phyloP scores from a whole-genome alignment of 2,329 filamentous ascomycete species.

The Pseudogymnoascus sp. region DNA sequence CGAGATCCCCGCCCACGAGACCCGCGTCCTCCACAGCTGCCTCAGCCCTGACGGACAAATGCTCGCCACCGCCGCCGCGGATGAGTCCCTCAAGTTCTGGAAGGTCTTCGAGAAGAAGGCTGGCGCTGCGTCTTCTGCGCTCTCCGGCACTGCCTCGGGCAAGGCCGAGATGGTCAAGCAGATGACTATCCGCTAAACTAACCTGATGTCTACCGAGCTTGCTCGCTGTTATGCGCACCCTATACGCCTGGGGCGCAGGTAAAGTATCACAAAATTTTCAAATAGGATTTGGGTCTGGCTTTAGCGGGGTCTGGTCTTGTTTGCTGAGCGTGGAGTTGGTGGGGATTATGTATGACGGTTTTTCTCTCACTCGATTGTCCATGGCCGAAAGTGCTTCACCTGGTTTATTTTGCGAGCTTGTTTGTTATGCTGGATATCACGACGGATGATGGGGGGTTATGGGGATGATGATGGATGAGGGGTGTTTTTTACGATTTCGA shows the following conservation, averaged over 20 bases:
- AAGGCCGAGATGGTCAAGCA: conserved; percentile 88
- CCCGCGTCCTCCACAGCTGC: conserved; percentile 90
- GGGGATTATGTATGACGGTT: conserved; percentile 29
- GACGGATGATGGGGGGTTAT: conserved; percentile 18
- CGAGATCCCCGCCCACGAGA: conserved; percentile 96
- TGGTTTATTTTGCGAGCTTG: conserved; percentile 28
- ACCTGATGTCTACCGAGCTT: conserved; percentile 30
- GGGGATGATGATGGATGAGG: conserved; percentile 2
- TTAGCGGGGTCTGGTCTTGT: conserved; percentile 35
- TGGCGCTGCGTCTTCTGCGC: conserved; percentile 59
- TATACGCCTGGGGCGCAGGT: conserved; percentile 20
- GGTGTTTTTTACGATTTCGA: neutral
- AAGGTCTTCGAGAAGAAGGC: conserved; percentile 99
- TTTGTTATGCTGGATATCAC: conserved; percentile 24
- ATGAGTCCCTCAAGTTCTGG: conserved; percentile 99
- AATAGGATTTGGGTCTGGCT: conserved; percentile 30
- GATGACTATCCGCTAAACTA: conserved; percentile 77
- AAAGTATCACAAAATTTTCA: conserved; percentile 30
- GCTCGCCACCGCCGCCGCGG: conserved; percentile 89
- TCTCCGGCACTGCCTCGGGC: conserved; percentile 60
- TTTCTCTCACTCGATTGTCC: conserved; percentile 38
- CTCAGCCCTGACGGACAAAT: conserved; percentile 97
- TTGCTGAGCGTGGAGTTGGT: conserved; percentile 50
- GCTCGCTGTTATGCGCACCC: conserved; percentile 6
- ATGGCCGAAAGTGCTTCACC: conserved; percentile 44